phyloP scores from a whole-genome alignment of 306 rosid genomes.

The Malus domestica region DNA sequence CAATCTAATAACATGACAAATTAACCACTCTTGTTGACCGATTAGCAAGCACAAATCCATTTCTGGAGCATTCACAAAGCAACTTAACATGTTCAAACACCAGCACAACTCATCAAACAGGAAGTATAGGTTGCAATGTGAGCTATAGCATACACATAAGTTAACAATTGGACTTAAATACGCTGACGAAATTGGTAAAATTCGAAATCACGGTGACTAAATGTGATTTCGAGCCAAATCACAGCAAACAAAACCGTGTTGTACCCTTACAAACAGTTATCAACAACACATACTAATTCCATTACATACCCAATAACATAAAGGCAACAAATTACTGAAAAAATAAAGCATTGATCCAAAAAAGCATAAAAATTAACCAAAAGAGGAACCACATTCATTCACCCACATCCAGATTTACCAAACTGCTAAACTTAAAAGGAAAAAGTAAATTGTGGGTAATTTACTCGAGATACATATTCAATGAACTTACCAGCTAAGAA shows the following conservation, averaged over 20 bases:
- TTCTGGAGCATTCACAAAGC: background rate
- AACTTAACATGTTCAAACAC: background rate
- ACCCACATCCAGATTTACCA: background rate
- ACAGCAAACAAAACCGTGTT: too few relatives aligned
- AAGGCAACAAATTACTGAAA: background rate
- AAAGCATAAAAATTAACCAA: background rate
- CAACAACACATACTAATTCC: background rate
- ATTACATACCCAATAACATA: background rate
- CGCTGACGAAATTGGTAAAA: background rate
- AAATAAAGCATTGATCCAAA: background rate
- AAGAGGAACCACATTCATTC: background rate
- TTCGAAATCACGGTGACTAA: background rate
- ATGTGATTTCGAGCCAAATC: background rate
- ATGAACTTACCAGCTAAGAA: slow-evolving; percentile 68
- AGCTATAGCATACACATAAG: background rate
- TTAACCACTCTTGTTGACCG: background rate
- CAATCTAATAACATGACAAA: background rate
- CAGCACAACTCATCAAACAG: background rate
- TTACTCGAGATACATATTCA: background rate
- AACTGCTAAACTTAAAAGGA: background rate
- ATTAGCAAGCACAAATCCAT: background rate
- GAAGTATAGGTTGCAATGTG: background rate
- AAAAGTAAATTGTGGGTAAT: background rate
- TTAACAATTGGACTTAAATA: background rate
- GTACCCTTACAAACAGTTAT: background rate